These are phyloP conservation scores for Trichoderma atroviride DNA, from an alignment of 2,329 filamentous ascomycete genomes.

Conservation along the genomic window DNA sequence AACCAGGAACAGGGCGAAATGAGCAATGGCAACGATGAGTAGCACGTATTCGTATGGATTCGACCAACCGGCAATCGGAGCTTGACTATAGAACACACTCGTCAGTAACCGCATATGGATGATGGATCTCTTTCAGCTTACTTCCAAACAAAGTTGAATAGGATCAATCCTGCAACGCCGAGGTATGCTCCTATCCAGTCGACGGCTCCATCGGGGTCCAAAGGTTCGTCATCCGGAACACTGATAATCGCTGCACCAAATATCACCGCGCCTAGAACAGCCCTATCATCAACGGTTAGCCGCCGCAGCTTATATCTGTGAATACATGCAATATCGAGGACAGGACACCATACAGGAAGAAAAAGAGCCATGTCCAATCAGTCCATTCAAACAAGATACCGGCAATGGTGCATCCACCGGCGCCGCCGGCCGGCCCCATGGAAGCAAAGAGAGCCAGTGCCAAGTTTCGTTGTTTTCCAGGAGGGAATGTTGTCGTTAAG, in stretches of 20 bases:
- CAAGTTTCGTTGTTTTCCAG: background rate
- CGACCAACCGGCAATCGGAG: background rate
- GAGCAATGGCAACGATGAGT: background rate
- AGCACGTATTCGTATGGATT: background rate
- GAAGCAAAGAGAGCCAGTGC: background rate
- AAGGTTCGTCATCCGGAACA: background rate
- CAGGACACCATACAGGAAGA: background rate
- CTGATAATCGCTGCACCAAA: background rate
- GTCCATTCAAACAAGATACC: background rate
- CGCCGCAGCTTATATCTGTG: background rate
- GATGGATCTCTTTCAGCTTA: background rate
- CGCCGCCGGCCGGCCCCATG: background rate
- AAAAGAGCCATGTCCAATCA: background rate
- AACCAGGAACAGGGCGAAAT: background rate
- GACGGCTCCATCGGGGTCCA: background rate
- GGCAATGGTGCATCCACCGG: background rate
- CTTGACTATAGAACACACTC: background rate
- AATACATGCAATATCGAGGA: background rate
- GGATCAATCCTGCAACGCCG: background rate
- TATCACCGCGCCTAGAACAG: background rate
- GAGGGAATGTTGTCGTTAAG: background rate
- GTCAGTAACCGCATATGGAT: background rate
- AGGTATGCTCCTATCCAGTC: background rate
- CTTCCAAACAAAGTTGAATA: slow-evolving; percentile 14
- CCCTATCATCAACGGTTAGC: background rate